Evolutionary conservation across 768 basidiomycete species (phyloP), one percentile per base, ranked within the genome.

Genomic region (Suillus tomentosus): DNA sequence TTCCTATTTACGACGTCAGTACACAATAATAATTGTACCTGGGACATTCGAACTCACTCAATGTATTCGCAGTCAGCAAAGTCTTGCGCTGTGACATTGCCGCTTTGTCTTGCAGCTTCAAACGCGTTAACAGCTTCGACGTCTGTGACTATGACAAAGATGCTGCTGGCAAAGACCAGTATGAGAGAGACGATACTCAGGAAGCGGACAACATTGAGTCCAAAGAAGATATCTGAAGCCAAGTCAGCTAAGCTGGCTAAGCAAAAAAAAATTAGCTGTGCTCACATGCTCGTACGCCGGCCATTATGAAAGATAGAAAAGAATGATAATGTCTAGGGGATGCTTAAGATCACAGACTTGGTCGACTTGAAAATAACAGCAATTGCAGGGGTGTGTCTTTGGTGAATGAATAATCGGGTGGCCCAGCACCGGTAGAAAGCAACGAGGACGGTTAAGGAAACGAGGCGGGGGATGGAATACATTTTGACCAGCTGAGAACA

Each of bases 91-190:
- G 76, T 76, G 48, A 66, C 58, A 48, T 73, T 76, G 62, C 68
- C 74, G 36, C 66, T 71, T 47, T 75, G 74, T 59, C 77, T 74
- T 34, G 76, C 81, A 9, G 82, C 78, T 67, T 83, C 77, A 69
- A 87, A 91, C 51, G 72, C 77, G 68, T 94, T 91, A 65, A 93
- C 88, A 17, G 92, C 91, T 68, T 88, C 79, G 65, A 94, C 76
- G 71, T 94, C 91, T 60, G 84, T 82, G 34, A 88, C 88, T 51
- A 93, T 82, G 34, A 87, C 87, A 61, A 91, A 84, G 65, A 92
- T 87, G 65, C 85, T 93, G 79, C 85, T 92, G 15, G 91, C 80
- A 66, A 96, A 90, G 51, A 94, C 91, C 55, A 96, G 85, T 8
- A 91, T 66, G 60, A 96, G 83, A 9, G 87, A 82, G 60, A 96